Evolutionary conservation across 1,284 basidiomycete genomes (phyloP), one percentile per base, ranked within the genome.

Genomic region (Austroboletus rostrupii): DNA sequence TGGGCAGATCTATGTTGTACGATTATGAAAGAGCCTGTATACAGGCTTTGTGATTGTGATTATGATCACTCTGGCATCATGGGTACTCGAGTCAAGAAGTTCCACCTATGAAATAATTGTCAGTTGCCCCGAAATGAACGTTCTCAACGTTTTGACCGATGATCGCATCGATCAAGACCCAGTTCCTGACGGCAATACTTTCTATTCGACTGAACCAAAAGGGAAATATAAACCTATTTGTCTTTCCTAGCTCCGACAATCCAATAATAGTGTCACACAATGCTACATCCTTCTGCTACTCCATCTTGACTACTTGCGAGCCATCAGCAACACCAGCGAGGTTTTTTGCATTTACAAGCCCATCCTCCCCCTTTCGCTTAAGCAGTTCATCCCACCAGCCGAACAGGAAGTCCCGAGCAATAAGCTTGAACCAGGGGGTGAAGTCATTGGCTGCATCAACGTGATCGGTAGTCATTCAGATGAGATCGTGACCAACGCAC

Each of bases 391-490:
- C 90, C 97, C 97, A 99, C 97, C 97, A 99, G 14, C 92, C 92
- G 68, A 96, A 98, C 45, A 99, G 78, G 71, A 97, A 97, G 66
- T 97, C 92, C 9, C 94, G 83, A 2, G 93, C 94, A 62, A 99
- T 99, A 37, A 99, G 83, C 69, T 94, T 93, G 83, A 99, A 99
- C 97, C 97, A 99, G 0, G 97, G 97, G 4, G 97, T 99, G 70
- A 99, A 99, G 0, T 81, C 81, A 64, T 90, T 89, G 39, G 73
- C 92, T 96, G 63, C 14, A 36, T 49, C 32, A 33, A 16, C 35
- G 44, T 26, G 41, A 49, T 53, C 26, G 33, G 43, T 43, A 58
- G 39, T 61, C 45, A 16, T 20, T 48, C 28, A 16, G 23, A 13
- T 43, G 39, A 29, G 47, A 17, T 19, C 37, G 38, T 5, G 12